Conservation (phyloP, 2,329 filamentous ascomycete genomes). For the Zarea fungicola region DNA sequence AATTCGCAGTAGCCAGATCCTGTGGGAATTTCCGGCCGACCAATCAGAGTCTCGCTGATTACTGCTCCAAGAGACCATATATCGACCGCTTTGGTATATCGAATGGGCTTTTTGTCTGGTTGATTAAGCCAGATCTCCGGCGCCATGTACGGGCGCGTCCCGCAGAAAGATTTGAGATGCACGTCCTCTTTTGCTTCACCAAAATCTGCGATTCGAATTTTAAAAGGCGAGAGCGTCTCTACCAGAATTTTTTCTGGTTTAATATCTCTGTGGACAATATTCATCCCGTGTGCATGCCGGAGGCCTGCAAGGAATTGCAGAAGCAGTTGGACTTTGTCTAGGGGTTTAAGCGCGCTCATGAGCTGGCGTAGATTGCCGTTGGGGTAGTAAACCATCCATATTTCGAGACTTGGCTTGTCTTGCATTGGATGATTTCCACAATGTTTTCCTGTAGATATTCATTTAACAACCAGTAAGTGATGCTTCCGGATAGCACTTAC, state of each 20-base stretch:
- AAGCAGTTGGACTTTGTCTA: background rate
- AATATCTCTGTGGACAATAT: background rate
- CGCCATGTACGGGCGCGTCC: background rate
- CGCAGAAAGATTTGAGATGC: background rate
- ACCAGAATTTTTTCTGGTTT: constrained; percentile 1
- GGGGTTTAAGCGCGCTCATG: background rate
- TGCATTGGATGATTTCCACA: background rate
- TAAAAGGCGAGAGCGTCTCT: background rate
- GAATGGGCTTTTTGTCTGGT: background rate
- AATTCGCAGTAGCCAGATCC: too few relatives aligned
- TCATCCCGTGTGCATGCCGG: background rate
- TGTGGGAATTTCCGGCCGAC: too few relatives aligned
- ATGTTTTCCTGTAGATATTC: background rate
- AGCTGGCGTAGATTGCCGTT: background rate
- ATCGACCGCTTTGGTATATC: background rate
- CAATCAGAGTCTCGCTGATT: background rate
- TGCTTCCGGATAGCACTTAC: background rate
- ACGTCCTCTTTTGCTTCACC: background rate
- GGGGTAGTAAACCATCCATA: background rate
- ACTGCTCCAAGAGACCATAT: background rate
- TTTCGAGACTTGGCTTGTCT: background rate
- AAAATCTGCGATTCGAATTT: constrained; percentile 1
- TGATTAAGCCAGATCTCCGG: background rate
- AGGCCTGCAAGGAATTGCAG: background rate
- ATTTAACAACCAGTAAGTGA: background rate